Conservation (phyloP, 306 rosid genomes). For the Coriaria nepalensis region DNA sequence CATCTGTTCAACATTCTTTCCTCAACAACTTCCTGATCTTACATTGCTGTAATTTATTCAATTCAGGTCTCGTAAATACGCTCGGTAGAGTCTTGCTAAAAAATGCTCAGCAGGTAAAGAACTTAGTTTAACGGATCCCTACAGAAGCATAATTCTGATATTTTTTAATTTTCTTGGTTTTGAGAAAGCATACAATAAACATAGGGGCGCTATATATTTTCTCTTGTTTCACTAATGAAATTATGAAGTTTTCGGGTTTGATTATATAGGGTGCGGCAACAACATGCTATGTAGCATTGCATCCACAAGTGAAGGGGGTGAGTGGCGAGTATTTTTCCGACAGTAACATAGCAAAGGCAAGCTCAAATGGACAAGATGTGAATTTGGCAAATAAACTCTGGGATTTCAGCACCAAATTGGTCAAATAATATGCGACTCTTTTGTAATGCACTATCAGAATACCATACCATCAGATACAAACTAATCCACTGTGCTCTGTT, state of each 20-base stretch:
- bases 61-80: conserved; percentile 33
- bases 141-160: not conserved
- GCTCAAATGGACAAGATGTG: conserved; percentile 27
- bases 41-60: conserved; percentile 4
- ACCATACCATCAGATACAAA: no score
- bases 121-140: not conserved
- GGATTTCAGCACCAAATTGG: conserved; percentile 53
- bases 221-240: not conserved
- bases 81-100: conserved; percentile 40
- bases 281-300: conserved; percentile 66
- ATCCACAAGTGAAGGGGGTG: conserved; percentile 50
- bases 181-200: not conserved
- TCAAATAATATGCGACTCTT: conserved; percentile 2
- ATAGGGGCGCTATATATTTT: not conserved
- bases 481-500: no score
- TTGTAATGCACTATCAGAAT: no score
- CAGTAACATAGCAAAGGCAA: conserved; percentile 36
- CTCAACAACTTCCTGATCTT: not conserved
- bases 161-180: not conserved
- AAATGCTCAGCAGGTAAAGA: conserved; percentile 53
- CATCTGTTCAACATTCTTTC: not conserved
- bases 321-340: conserved; percentile 51
- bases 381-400: conserved; percentile 62
- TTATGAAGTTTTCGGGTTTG: conserved; percentile 6
- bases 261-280: conserved; percentile 72